These are phyloP conservation scores for Polygonum maritimum DNA, from an alignment of 148 eudicot species.

Conservation along the genomic window DNA sequence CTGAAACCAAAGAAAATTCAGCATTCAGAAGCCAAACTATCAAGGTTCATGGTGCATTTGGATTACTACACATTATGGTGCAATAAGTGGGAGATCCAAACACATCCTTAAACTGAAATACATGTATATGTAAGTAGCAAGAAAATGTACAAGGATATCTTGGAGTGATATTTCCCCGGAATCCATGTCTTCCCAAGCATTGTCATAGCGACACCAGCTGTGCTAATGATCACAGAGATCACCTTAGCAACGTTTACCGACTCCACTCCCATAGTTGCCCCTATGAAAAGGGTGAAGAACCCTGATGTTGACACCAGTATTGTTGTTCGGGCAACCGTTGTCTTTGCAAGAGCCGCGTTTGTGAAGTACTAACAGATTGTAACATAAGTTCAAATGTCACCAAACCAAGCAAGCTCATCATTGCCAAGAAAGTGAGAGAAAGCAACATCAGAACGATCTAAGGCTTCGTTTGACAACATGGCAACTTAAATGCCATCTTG, in stretches of 20 bases:
- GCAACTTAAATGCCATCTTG: no score
- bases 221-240: slow-evolving; percentile 11
- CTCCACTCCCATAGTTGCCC: slow-evolving; percentile 13
- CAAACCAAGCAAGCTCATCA: not conserved
- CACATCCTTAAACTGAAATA: not conserved
- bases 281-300: slow-evolving; percentile 16
- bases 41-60: not conserved
- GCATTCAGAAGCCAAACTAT: not conserved
- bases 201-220: slow-evolving; percentile 14
- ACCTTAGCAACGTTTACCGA: slow-evolving; percentile 5
- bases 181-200: slow-evolving; percentile 15
- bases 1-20: slow-evolving; percentile 5
- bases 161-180: not conserved
- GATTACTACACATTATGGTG: no score
- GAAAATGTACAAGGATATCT: slow-evolving; percentile 8
- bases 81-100: no score
- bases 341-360: slow-evolving; percentile 8
- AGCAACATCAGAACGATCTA: not conserved
- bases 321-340: slow-evolving; percentile 14
- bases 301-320: slow-evolving; percentile 14
- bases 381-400: not conserved
- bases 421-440: not conserved
- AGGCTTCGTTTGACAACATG: no score
- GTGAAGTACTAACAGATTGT: not conserved
- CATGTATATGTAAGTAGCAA: not conserved